Evolutionary conservation across 2,329 filamentous ascomycete genomes (phyloP).

Genomic region (Scedosporium apiospermum): DNA sequence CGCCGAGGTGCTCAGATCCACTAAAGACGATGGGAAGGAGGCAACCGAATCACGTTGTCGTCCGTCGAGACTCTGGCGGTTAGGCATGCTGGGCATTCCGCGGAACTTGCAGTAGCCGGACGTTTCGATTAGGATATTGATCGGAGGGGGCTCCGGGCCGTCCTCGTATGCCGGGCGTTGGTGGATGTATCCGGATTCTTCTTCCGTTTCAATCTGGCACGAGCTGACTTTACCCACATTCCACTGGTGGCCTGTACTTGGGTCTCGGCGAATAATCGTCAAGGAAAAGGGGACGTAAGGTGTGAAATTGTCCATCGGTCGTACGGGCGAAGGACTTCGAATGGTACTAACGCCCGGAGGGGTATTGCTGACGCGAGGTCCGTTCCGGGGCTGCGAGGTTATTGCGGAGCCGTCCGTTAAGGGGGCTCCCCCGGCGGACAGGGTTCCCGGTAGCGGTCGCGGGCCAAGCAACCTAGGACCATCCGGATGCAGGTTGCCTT

Average conservation of each 20-base stretch:
- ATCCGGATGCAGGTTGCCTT: not conserved
- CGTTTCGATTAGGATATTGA: constrained; percentile 43
- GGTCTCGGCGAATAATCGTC: constrained; percentile 65
- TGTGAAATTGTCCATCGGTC: not conserved
- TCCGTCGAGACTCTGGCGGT: constrained; percentile 24
- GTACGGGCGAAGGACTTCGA: not conserved
- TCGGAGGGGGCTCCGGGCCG: constrained; percentile 25
- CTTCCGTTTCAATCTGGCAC: constrained; percentile 23
- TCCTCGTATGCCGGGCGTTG: constrained; percentile 13
- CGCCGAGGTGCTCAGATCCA: constrained; percentile 6
- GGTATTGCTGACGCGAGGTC: not conserved
- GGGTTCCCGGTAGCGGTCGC: not conserved
- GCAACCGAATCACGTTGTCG: constrained; percentile 3
- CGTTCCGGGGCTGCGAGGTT: not conserved
- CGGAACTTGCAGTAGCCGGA: constrained; percentile 50
- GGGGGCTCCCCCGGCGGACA: not conserved
- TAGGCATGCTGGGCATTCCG: constrained; percentile 7
- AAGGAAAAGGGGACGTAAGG: constrained; percentile 39
- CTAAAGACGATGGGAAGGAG: not conserved
- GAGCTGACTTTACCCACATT: constrained; percentile 61
- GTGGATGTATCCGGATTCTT: constrained; percentile 2
- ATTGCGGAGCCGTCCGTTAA: not conserved
- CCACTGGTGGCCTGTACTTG: constrained; percentile 60
- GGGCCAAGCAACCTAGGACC: not conserved
- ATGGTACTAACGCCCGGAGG: not conserved